A percentile compares a stretch with the other conserved stretches of the same genome.
Conservation (phyloP, 2,329 filamentous ascomycete species). For the Berkeleyomyces basicola region DNA sequence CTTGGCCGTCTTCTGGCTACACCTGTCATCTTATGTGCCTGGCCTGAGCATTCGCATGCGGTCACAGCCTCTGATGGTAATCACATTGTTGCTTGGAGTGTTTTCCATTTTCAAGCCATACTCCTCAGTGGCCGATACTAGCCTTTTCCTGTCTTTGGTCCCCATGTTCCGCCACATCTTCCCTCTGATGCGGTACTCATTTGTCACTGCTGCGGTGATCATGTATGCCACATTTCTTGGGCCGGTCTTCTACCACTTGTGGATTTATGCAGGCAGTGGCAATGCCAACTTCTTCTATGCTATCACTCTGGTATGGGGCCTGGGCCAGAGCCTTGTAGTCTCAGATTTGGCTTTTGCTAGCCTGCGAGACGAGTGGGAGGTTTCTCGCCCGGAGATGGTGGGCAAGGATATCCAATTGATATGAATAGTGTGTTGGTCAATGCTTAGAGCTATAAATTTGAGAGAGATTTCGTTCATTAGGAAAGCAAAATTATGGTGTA, state of each 20-base stretch:
- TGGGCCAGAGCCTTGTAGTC: conserved; percentile 73
- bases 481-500: too few species aligned
- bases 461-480: not conserved
- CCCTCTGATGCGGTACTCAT: conserved; percentile 84
- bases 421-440: conserved; percentile 24
- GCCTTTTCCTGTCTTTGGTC: conserved; percentile 67
- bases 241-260: conserved; percentile 89
- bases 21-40: conserved; percentile 76
- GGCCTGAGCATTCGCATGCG: conserved; percentile 71
- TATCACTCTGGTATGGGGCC: conserved; percentile 94
- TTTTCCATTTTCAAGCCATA: conserved; percentile 96
- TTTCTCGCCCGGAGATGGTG: conserved; percentile 74
- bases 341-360: conserved; percentile 80
- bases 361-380: conserved; percentile 83
- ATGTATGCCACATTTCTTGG: conserved; percentile 80
- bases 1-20: conserved; percentile 93
- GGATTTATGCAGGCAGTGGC: conserved; percentile 94
- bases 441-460: not conserved
- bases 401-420: conserved; percentile 81
- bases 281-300: conserved; percentile 99
- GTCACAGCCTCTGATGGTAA: conserved; percentile 69
- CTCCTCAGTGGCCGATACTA: conserved; percentile 78
- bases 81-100: conserved; percentile 71
- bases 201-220: conserved; percentile 66
- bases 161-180: conserved; percentile 85